Evolutionary conservation across 148 eudicot species (phyloP), one percentile per base, ranked within the genome.

Genomic region (Suaeda aralocaspica): DNA sequence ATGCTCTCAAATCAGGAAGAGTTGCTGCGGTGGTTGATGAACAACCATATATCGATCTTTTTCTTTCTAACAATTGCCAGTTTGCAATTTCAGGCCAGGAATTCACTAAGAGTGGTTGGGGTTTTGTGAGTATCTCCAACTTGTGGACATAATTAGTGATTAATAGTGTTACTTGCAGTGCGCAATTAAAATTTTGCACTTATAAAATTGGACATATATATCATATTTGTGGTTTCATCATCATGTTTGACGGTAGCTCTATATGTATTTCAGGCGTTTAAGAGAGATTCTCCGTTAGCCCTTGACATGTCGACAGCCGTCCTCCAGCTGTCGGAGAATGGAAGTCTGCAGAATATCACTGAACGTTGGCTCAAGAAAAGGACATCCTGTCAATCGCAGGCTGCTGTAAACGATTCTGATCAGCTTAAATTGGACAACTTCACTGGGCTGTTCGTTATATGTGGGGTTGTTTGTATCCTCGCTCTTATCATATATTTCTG

Each of bases 21-120:
- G 96, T 93, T 75, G 86, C 89, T 74, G 98, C 96, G 34, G 87
- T 93, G 39, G 96, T 93, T 28, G 98, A 93, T 67, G 98, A 93
- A 74, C 84, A 79, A 14, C 92, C 96, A 0, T 93, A 93, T 55
- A 63, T 93, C 2, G 91, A 88, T 42, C 72, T 84, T 48, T 88
- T 93, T 72, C 83, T 88, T 51, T 77, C 96, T 0, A 79, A 52
- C 39, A 10, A 87, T 59, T 90, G 98, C 80, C 71, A 66, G 64
- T 90, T 87, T 77, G 73, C 84, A 42, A 69, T 80, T 55, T 91
- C 87, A 2, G 96, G 96, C 33, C 88, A 68, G 70, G 85, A 87
- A 69, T 93, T 93, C 80, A 88, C 96, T 6, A 88, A 80, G 76
- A 74, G 86, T 36, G 88, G 92, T 0, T 93, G 98, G 98, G 98